Evolutionary conservation across 83 land plant genomes (phyloP).

Genomic region (Picea mariana): DNA sequence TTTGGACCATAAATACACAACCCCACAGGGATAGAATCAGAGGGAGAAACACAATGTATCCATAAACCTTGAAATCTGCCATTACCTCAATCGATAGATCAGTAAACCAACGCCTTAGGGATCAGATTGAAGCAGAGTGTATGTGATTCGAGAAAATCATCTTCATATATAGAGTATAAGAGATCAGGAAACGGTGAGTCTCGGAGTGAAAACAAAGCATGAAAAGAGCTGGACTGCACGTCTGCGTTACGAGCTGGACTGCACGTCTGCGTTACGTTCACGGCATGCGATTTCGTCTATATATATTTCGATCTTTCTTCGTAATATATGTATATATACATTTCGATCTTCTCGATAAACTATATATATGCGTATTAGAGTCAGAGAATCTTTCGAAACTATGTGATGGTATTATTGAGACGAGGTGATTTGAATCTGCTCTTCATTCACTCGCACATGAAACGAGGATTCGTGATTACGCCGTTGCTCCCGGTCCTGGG

Average conservation of each 20-base stretch:
- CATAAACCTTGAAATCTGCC: not conserved
- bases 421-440: too few relatives aligned
- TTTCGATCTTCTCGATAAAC: too few relatives aligned
- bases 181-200: not conserved
- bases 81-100: not conserved
- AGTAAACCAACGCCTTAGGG: not conserved
- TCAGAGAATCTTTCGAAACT: too few relatives aligned
- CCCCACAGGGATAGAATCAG: not conserved
- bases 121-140: too few relatives aligned
- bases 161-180: not conserved
- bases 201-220: not conserved
- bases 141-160: not conserved
- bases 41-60: not conserved
- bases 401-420: too few relatives aligned
- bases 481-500: too few relatives aligned
- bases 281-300: not conserved
- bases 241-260: not conserved
- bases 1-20: constrained; percentile 4
- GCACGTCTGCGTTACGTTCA: not conserved
- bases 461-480: too few relatives aligned
- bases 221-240: not conserved
- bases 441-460: too few relatives aligned
- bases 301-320: not conserved
- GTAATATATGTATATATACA: too few relatives aligned
- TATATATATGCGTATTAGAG: too few relatives aligned